These are phyloP conservation scores for Botryotinia narcissicola DNA, from an alignment of 2,329 filamentous ascomycete genomes.

Conservation along the genomic window DNA sequence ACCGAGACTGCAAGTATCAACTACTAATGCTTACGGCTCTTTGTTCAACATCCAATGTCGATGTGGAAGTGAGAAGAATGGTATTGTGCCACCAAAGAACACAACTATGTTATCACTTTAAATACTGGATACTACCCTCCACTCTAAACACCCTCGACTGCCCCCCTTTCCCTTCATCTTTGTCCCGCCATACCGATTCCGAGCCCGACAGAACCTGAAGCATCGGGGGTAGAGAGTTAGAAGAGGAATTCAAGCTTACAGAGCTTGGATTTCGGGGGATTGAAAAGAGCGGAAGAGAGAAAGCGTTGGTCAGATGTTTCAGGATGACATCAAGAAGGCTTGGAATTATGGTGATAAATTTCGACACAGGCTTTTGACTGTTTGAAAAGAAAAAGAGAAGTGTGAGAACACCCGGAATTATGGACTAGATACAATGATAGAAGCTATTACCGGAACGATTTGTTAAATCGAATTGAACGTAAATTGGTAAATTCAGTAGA, in stretches of 20 bases:
- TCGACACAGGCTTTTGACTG: not conserved
- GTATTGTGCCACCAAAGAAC: not conserved
- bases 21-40: not conserved
- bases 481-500: not conserved
- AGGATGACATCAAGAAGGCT: not conserved
- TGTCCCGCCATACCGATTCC: not conserved
- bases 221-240: not conserved
- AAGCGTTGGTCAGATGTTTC: no score
- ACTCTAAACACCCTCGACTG: not conserved
- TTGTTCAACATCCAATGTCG: not conserved
- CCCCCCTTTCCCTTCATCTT: not conserved
- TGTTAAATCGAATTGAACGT: not conserved
- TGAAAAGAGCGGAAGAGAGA: no score
- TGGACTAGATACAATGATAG: no score
- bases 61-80: not conserved
- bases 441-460: not conserved
- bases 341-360: not conserved
- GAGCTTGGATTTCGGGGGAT: not conserved
- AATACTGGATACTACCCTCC: fast-evolving
- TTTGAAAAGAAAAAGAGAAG: not conserved
- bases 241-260: not conserved
- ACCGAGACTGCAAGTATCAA: not conserved
- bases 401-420: not conserved
- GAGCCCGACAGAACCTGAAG: not conserved
- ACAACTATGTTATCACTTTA: not conserved